Evolutionary conservation across 2,329 filamentous ascomycete species (phyloP).

Genomic region (Fusarium secorum): DNA sequence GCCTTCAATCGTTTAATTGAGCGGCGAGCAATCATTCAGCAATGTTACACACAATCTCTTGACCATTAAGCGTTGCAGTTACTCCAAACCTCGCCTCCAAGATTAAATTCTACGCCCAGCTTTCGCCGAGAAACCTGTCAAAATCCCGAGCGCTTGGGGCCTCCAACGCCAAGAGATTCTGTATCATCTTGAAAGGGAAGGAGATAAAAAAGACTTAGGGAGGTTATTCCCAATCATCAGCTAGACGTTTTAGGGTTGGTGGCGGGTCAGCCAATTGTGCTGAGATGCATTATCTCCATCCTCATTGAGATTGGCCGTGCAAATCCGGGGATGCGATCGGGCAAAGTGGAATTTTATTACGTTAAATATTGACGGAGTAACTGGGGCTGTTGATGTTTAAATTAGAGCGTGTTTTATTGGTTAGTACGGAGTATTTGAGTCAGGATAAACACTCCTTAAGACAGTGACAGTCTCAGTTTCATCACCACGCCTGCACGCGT

Average conservation of each 20-base stretch:
- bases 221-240: not conserved
- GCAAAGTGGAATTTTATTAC: slow-evolving; percentile 15
- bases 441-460: not conserved
- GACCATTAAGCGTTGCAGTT: not conserved
- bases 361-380: not conserved
- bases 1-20: not conserved
- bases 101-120: not conserved
- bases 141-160: slow-evolving; percentile 16
- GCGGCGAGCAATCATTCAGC: not conserved
- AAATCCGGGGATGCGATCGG: slow-evolving; percentile 8
- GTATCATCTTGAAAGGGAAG: slow-evolving; percentile 23
- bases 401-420: not conserved
- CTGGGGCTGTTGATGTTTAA: not conserved
- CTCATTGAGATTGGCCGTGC: not conserved
- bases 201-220: slow-evolving; percentile 1
- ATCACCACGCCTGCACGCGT: not conserved
- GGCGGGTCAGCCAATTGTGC: not conserved
- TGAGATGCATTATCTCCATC: not conserved
- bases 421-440: not conserved
- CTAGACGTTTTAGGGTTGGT: not conserved
- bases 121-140: slow-evolving; percentile 21
- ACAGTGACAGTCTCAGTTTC: not conserved
- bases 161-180: not conserved
- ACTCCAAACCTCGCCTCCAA: slow-evolving; percentile 14
- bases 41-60: not conserved